These are phyloP conservation scores for Daldinia caldariorum DNA, from an alignment of 495 filamentous ascomycete genomes.

Conservation along the genomic window DNA sequence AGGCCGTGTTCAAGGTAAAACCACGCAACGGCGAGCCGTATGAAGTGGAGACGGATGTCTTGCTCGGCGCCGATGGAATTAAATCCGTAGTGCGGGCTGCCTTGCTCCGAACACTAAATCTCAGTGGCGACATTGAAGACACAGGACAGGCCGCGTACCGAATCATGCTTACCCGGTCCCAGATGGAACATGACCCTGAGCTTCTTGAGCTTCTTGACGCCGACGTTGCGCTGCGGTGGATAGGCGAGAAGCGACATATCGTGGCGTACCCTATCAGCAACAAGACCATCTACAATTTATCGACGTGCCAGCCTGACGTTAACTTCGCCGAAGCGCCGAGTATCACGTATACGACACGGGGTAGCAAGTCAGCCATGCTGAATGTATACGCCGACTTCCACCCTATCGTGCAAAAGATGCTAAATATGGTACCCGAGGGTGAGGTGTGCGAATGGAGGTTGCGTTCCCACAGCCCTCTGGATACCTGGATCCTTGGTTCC, in stretches of 20 bases:
- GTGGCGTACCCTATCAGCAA: slow-evolving; percentile 82
- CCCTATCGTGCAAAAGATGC: slow-evolving; percentile 74
- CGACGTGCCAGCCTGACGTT: slow-evolving; percentile 76
- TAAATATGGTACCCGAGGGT: slow-evolving; percentile 80
- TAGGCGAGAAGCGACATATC: slow-evolving; percentile 80
- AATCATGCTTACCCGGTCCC: slow-evolving; percentile 77
- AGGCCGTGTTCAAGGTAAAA: slow-evolving; percentile 64
- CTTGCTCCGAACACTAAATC: slow-evolving; percentile 67
- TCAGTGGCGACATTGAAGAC: slow-evolving; percentile 69
- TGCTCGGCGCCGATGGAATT: slow-evolving; percentile 79
- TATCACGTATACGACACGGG: slow-evolving; percentile 79
- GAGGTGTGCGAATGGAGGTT: slow-evolving; percentile 87
- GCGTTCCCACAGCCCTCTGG: slow-evolving; percentile 72
- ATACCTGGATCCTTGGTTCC: slow-evolving; percentile 72
- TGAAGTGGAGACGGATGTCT: slow-evolving; percentile 69
- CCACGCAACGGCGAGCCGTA: slow-evolving; percentile 67
- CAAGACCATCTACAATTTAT: slow-evolving; percentile 82
- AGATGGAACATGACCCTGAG: slow-evolving; percentile 73
- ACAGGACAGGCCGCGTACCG: slow-evolving; percentile 85
- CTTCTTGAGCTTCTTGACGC: slow-evolving; percentile 72
- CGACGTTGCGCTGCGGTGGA: slow-evolving; percentile 78
- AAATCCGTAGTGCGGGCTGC: slow-evolving; percentile 70
- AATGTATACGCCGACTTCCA: slow-evolving; percentile 75
- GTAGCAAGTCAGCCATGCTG: slow-evolving; percentile 74
- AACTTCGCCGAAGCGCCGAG: slow-evolving; percentile 77